A percentile compares a stretch with the other conserved stretches of the same genome.
Evolutionary conservation across 2,329 filamentous ascomycete genomes (phyloP).

Genomic region (Trichophyton verrucosum): DNA sequence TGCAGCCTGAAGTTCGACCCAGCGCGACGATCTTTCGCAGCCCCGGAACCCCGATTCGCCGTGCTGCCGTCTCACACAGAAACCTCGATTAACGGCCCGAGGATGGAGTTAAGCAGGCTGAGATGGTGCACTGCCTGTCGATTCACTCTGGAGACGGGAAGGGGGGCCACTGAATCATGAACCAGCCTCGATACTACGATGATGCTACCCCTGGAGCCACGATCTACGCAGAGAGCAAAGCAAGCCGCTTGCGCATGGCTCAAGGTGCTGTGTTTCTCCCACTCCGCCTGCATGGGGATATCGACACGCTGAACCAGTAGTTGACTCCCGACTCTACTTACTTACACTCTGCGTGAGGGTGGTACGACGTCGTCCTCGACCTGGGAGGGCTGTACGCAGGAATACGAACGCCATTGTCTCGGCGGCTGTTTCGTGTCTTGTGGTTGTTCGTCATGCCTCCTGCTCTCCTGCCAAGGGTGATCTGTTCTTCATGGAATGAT

Average conservation of each 20-base stretch:
- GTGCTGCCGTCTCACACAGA: neutral
- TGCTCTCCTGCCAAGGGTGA: neutral
- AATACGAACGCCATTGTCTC: conserved; percentile 1
- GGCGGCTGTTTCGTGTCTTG: neutral
- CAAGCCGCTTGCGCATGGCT: neutral
- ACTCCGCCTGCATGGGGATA: neutral
- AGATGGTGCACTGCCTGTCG: neutral
- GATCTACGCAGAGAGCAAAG: neutral
- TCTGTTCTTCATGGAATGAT: neutral
- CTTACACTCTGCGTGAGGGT: neutral
- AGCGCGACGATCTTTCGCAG: neutral
- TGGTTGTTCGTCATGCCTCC: neutral
- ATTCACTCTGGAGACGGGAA: neutral
- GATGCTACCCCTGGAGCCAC: neutral
- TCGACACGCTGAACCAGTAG: too few species aligned
- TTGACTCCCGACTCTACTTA: too few species aligned
- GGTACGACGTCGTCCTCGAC: neutral
- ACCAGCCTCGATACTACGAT: neutral
- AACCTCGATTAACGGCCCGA: neutral
- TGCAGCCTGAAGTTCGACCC: neutral
- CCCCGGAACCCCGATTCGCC: neutral
- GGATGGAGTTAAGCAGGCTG: neutral
- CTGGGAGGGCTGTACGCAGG: neutral
- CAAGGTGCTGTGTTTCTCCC: neutral
- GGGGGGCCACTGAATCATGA: neutral